These are phyloP conservation scores for Ceratobasidium sp. DNA, from an alignment of 1,284 basidiomycete species.

Conservation along the genomic window DNA sequence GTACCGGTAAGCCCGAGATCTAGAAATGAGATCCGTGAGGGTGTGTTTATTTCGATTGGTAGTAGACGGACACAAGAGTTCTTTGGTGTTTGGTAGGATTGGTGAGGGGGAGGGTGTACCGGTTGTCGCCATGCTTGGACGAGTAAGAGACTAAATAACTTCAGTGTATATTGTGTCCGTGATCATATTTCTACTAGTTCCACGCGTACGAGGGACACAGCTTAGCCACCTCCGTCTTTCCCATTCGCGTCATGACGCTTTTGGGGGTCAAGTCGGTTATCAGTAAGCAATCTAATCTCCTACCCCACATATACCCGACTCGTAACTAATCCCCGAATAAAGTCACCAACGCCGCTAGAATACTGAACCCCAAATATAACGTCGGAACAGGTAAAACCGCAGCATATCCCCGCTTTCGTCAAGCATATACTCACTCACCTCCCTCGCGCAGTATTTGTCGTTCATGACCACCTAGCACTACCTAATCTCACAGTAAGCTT, in stretches of 20 bases:
- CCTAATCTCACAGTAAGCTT: slow-evolving; percentile 71
- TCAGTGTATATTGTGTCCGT: neutral
- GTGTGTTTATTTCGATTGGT: slow-evolving; percentile 38
- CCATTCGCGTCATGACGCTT: slow-evolving; percentile 79
- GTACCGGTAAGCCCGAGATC: slow-evolving; percentile 70
- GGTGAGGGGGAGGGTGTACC: slow-evolving; percentile 71
- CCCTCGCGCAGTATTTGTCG: slow-evolving; percentile 74
- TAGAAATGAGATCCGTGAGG: neutral
- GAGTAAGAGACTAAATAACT: slow-evolving; percentile 62
- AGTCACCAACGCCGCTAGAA: slow-evolving; percentile 91
- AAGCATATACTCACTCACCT: slow-evolving; percentile 26
- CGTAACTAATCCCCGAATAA: slow-evolving; percentile 24
- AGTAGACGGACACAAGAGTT: slow-evolving; percentile 83
- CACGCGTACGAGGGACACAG: slow-evolving; percentile 86
- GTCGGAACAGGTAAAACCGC: slow-evolving; percentile 81
- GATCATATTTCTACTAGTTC: slow-evolving; percentile 66
- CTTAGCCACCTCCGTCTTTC: slow-evolving; percentile 77
- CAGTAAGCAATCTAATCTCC: slow-evolving; percentile 63
- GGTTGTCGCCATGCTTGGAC: slow-evolving; percentile 87
- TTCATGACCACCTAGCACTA: slow-evolving; percentile 85
- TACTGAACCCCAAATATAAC: slow-evolving; percentile 75
- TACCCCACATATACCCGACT: too few relatives aligned
- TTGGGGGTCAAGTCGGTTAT: slow-evolving; percentile 81
- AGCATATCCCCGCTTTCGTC: slow-evolving; percentile 7
- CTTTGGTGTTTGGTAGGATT: slow-evolving; percentile 82